phyloP scores from a whole-genome alignment of 2,329 filamentous ascomycete species.

The Metarhizium humberi region DNA sequence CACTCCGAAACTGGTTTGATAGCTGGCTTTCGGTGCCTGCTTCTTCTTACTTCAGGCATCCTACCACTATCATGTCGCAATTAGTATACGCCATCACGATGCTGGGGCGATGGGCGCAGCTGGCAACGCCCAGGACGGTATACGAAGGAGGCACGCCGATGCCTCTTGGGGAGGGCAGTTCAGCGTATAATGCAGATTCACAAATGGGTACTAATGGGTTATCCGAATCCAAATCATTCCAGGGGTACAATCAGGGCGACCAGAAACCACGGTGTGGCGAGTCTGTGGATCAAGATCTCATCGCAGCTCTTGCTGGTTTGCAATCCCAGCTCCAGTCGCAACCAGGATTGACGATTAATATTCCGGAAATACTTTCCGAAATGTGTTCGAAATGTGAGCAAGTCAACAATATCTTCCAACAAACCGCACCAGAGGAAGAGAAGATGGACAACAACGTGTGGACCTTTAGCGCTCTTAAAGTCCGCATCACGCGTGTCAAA shows the following conservation, averaged over 20 bases:
- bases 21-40: conserved; percentile 36
- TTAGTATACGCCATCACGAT: conserved; percentile 41
- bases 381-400: conserved; percentile 34
- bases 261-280: conserved; percentile 12
- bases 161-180: conserved; percentile 14
- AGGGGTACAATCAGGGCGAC: conserved; percentile 1
- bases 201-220: conserved; percentile 10
- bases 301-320: conserved; percentile 29
- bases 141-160: conserved; percentile 15
- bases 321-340: conserved; percentile 32
- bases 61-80: conserved; percentile 34
- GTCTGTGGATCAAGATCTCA: conserved; percentile 27
- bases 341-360: conserved; percentile 34
- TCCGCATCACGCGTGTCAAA: conserved; percentile 36
- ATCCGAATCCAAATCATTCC: neutral
- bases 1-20: conserved; percentile 40
- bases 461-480: conserved; percentile 37
- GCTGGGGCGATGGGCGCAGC: conserved; percentile 41
- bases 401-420: conserved; percentile 27
- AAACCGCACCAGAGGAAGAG: conserved; percentile 19
- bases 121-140: conserved; percentile 28
- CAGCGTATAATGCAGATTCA: conserved; percentile 15
- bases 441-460: conserved; percentile 35
- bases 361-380: conserved; percentile 30
- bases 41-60: conserved; percentile 32